phyloP scores from a whole-genome alignment of 345 rosid species.

The Reutealis trisperma region DNA sequence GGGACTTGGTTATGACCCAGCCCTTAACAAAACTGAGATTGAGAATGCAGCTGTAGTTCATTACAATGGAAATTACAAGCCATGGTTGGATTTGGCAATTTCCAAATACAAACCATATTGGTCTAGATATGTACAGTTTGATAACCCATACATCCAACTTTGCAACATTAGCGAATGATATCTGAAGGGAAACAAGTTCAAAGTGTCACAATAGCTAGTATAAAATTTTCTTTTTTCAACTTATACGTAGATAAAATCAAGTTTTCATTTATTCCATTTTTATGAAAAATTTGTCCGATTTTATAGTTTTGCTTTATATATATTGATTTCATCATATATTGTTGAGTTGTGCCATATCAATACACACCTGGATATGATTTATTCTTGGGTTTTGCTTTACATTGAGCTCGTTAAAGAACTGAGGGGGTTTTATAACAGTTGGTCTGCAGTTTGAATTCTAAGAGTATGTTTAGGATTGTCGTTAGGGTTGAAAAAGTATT shows the following conservation, averaged over 20 bases:
- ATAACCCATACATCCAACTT: constrained; percentile 66
- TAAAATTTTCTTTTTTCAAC: background rate
- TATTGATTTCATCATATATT: background rate
- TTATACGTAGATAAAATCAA: background rate
- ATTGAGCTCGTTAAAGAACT: no score
- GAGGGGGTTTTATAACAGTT: no score
- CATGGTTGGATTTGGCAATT: constrained; percentile 91
- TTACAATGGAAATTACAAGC: constrained; percentile 97
- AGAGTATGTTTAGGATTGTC: no score
- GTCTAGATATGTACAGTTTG: constrained; percentile 72
- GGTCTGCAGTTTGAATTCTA: no score
- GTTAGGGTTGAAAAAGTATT: no score
- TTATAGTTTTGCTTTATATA: no score
- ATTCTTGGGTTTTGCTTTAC: no score
- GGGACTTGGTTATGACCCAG: constrained; percentile 99
- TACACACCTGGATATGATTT: background rate
- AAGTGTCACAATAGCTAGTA: background rate
- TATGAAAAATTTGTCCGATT: no score
- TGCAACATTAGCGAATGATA: constrained; percentile 59
- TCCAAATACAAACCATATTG: constrained; percentile 85
- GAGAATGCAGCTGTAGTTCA: constrained; percentile 88
- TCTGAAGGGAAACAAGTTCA: background rate
- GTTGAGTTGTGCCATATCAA: background rate
- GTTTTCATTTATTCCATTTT: no score
- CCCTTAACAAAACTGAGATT: constrained; percentile 87